Base-by-base conservation (phyloP, 2,329 filamentous ascomycete genomes). In the Colletotrichum truncatum region DNA sequence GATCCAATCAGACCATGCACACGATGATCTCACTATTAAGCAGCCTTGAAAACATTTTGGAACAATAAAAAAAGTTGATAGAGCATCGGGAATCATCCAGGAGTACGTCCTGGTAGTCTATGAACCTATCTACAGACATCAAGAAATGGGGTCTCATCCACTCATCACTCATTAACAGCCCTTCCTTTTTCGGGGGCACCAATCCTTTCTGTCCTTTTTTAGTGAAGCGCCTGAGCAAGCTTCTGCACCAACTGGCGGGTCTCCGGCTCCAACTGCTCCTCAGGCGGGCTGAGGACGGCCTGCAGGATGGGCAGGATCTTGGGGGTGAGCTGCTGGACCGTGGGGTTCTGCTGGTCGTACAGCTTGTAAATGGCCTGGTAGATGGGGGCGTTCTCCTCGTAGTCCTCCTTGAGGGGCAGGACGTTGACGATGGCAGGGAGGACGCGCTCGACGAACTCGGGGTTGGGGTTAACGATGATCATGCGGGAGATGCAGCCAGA, bases 311-410 rank as follows among this genome's bases (percentile, higher is more conserved):
- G 85, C 69, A 93, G 81, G 62, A 96, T 83, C 74, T 88, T 85
- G 36, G 88, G 85, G 4, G 92, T 94, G 48, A 93, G 84, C 72
- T 87, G 83, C 77, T 90, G 87, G 48, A 94, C 85, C 2, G 89
- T 91, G 11, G 85, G 81, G 78, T 95, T 91, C 69, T 88, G 86
- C 67, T 86, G 82, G 71, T 91, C 87, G 77, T 94, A 98, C 69
- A 98, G 87, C 78, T 92, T 90, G 78, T 93, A 91, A 73, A 99
- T 91, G 88, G 94, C 97, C 77, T 91, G 87, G 81, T 91, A 99
- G 66, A 98, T 90, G 8, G 96, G 94, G 73, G 93, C 93, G 81
- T 99, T 98, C 87, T 98, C 96, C 80, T 98, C 94, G 73, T 88
- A 98, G 78, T 98, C 96, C 76, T 97, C 94, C 78, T 92, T 93